Conservation (phyloP, 2,329 filamentous ascomycete species). For the Leptographium flavum region DNA sequence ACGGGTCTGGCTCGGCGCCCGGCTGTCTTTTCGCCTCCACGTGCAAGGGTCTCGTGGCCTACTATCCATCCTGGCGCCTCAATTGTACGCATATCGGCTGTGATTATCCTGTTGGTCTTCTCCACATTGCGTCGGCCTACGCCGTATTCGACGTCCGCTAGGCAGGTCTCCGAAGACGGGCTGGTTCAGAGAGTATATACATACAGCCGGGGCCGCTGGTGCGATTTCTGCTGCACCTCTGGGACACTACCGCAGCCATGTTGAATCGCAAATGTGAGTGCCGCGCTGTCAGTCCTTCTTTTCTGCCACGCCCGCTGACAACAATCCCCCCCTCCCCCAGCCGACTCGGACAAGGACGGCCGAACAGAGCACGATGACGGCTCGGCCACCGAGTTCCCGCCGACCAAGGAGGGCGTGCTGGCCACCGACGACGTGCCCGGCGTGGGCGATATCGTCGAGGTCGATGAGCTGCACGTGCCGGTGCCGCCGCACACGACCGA, state of each 20-base stretch:
- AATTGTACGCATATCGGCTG: too few species aligned
- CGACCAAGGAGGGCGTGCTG: not conserved
- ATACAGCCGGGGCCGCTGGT: not conserved
- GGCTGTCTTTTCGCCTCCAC: not conserved
- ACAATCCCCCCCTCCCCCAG: too few species aligned
- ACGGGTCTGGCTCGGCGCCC: not conserved
- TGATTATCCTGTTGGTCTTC: not conserved
- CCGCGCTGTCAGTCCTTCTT: not conserved
- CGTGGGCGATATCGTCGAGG: not conserved
- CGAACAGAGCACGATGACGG: not conserved
- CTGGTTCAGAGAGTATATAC: not conserved
- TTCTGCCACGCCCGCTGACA: not conserved
- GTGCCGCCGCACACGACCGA: conserved; percentile 46
- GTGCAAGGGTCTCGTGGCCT: not conserved
- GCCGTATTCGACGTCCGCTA: too few species aligned
- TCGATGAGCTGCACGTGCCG: conserved; percentile 16
- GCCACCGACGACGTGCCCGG: not conserved
- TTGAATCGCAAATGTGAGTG: too few species aligned
- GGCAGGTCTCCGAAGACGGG: not conserved
- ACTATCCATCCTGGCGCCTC: too few species aligned
- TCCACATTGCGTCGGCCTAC: not conserved
- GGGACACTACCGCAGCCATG: too few species aligned
- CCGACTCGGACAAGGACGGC: not conserved
- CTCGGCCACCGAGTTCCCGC: not conserved
- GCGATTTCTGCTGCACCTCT: not conserved